Base-by-base conservation (phyloP, 768 basidiomycete genomes). In the Mycena chlorophos region DNA sequence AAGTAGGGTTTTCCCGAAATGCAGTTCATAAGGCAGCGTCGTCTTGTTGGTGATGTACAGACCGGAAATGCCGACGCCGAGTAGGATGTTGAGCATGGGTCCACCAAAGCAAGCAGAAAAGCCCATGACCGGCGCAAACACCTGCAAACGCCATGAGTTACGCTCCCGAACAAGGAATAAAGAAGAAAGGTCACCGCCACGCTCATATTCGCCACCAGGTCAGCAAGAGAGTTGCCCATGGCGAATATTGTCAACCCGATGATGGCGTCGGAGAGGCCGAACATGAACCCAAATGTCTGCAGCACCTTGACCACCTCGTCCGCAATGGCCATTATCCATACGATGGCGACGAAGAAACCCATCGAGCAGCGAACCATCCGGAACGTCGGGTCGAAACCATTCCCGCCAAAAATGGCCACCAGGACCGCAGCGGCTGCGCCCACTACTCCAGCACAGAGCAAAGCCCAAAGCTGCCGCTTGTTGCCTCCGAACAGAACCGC, bases 281-380 rank as follows among this genome's bases (percentile, higher is more conserved):
- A 91, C 49, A 98, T 91, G 66, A 88, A 83, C 5, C 96, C 97
- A 62, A 97, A 88, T 0, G 92, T 88, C 94, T 98, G 86, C 10
- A 98, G 79, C 12, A 98, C 87, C 46, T 88, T 82, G 27, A 98
- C 94, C 2, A 96, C 94, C 68, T 98, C 95, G 68, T 97, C 94
- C 1, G 95, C 94, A 46, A 98, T 94, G 5, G 90, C 94, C 85
- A 98, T 95, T 63, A 99, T 98, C 96, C 97, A 99, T 6, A 98
- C 86, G 57, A 98, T 83, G 2, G 94, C 80, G 25, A 96, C 88
- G 20, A 87, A 68, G 73, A 99, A 99, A 0, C 97, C 96, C 79
- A 95, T 87, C 22, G 86, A 88, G 66, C 93, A 96, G 10, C 94
- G 81, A 10, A 81, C 78, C 71, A 94, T 78, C 54, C 84, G 79